Conservation (phyloP, 495 filamentous ascomycete genomes). For the Trichoderma orchidacearum region DNA sequence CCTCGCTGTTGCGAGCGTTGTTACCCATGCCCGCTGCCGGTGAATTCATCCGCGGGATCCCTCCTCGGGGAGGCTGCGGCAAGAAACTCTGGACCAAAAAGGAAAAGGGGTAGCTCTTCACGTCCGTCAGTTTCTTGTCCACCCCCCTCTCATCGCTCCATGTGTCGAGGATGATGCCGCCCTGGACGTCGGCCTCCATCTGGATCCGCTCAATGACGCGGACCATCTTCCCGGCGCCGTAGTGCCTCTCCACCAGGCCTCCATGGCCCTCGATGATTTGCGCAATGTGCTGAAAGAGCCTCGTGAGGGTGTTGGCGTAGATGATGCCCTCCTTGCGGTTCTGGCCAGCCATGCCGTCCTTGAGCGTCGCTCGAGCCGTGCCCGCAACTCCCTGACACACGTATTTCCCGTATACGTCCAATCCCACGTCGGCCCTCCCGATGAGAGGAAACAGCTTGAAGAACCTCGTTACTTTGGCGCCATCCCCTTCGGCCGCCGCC, state of each 20-base stretch:
- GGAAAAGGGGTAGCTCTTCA: slow-evolving; percentile 92
- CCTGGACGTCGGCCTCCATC: slow-evolving; percentile 89
- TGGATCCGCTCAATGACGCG: slow-evolving; percentile 89
- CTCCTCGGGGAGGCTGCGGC: slow-evolving; percentile 42
- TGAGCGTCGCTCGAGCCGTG: slow-evolving; percentile 68
- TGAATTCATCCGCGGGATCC: slow-evolving; percentile 41
- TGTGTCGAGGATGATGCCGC: slow-evolving; percentile 91
- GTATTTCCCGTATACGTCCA: slow-evolving; percentile 91
- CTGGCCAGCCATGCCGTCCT: slow-evolving; percentile 32
- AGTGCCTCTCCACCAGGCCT: slow-evolving; percentile 80
- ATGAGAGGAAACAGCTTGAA: slow-evolving; percentile 97
- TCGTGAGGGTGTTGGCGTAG: slow-evolving; percentile 82
- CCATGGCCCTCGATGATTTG: slow-evolving; percentile 90
- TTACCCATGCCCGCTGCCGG: slow-evolving; percentile 46
- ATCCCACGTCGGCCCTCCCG: slow-evolving; percentile 71
- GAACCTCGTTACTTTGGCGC: slow-evolving; percentile 80
- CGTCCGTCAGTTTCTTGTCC: slow-evolving; percentile 76
- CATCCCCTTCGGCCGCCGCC: slow-evolving; percentile 73
- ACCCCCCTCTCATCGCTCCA: slow-evolving; percentile 83
- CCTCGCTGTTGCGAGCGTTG: slow-evolving; percentile 45
- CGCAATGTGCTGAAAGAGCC: slow-evolving; percentile 92
- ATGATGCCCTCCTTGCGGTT: slow-evolving; percentile 61
- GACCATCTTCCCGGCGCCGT: slow-evolving; percentile 85
- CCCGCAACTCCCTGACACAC: slow-evolving; percentile 87
- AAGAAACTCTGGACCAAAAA: slow-evolving; percentile 94